A percentile compares a stretch with the other conserved stretches of the same genome.
phyloP scores from a whole-genome alignment of 345 rosid genomes.

The Tarenaya hassleriana region DNA sequence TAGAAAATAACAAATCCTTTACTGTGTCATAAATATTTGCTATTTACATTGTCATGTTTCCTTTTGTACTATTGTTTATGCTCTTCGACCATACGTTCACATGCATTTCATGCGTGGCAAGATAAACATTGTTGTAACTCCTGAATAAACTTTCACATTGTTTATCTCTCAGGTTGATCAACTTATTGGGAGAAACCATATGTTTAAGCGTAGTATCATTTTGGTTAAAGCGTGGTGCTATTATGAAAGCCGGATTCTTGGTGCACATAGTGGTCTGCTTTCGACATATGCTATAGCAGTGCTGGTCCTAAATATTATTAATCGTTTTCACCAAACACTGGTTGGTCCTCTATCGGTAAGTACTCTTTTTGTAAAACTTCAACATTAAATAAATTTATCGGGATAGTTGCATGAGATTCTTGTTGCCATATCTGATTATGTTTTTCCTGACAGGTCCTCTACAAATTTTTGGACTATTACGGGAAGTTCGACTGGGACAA shows the following conservation, averaged over 20 bases:
- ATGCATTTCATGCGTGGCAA: conserved; percentile 52
- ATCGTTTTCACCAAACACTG: conserved; percentile 48
- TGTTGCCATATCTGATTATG: background rate
- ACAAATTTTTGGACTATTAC: conserved; percentile 50
- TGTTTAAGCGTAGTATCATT: conserved; percentile 55
- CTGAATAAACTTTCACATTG: conserved; percentile 26
- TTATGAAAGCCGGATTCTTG: conserved; percentile 71
- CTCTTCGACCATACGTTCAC: conserved; percentile 46
- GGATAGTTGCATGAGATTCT: conserved; percentile 32
- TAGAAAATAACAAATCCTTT: too few relatives aligned
- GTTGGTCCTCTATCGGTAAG: conserved; percentile 55
- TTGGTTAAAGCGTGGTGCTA: conserved; percentile 75
- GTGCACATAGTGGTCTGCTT: conserved; percentile 57
- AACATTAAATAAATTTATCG: conserved; percentile 46
- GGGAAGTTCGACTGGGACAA: conserved; percentile 60
- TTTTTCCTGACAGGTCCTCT: conserved; percentile 36
- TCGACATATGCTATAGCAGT: conserved; percentile 65
- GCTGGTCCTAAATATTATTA: conserved; percentile 50
- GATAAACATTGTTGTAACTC: conserved; percentile 45
- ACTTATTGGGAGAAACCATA: conserved; percentile 47
- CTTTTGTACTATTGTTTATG: background rate
- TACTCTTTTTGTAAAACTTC: conserved; percentile 30
- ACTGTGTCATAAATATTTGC: background rate
- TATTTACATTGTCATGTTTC: conserved; percentile 21
- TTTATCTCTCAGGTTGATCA: conserved; percentile 59